Evolutionary conservation across 2,329 filamentous ascomycete species (phyloP).

Genomic region (Neofusicoccum umdonicola): DNA sequence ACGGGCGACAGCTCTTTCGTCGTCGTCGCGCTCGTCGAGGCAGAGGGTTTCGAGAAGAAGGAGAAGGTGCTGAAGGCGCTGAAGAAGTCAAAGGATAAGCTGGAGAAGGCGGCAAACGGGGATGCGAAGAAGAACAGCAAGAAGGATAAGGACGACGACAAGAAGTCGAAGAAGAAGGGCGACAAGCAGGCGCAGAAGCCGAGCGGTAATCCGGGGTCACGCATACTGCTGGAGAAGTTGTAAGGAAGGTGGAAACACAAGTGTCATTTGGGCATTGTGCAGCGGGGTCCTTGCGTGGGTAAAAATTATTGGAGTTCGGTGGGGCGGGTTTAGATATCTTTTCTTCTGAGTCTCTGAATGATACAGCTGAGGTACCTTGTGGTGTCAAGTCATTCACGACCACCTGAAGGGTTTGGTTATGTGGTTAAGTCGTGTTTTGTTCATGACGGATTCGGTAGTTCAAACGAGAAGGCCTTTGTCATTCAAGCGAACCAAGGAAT

Average conservation of each 20-base stretch:
- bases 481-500: too few species aligned
- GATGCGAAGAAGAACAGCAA: slow-evolving; percentile 49
- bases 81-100: slow-evolving; percentile 68
- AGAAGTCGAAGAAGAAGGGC: slow-evolving; percentile 24
- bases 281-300: background rate
- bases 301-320: too few species aligned
- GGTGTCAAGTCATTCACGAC: too few species aligned
- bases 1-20: slow-evolving; percentile 84
- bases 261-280: background rate
- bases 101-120: slow-evolving; percentile 66
- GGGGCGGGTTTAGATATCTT: too few species aligned
- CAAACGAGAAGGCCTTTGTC: too few species aligned
- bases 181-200: slow-evolving; percentile 32
- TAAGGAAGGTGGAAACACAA: background rate
- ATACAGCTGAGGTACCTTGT: too few species aligned
- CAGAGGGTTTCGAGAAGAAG: slow-evolving; percentile 62
- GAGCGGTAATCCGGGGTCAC: slow-evolving; percentile 48
- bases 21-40: slow-evolving; percentile 76
- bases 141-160: slow-evolving; percentile 44
- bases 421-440: too few species aligned
- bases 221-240: slow-evolving; percentile 43
- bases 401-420: too few species aligned
- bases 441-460: too few species aligned
- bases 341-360: too few species aligned
- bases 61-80: slow-evolving; percentile 67